phyloP scores from a whole-genome alignment of 2,329 filamentous ascomycete genomes.

The Ceratocystis ficicola region DNA sequence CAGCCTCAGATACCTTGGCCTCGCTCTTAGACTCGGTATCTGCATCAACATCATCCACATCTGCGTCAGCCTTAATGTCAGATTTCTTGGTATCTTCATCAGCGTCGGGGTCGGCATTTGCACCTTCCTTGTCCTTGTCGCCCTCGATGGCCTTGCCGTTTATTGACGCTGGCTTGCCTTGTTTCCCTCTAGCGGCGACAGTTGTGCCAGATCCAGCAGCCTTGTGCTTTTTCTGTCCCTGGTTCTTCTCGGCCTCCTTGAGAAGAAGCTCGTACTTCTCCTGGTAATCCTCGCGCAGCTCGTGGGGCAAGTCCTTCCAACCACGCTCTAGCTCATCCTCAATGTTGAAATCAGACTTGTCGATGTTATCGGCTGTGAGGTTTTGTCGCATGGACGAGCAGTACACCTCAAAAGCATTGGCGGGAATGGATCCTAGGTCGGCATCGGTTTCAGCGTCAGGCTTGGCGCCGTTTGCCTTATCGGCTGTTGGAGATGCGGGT shows the following conservation, averaged over 20 bases:
- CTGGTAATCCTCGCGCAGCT: slow-evolving; percentile 40
- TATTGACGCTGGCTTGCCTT: slow-evolving; percentile 24
- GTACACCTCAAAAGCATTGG: slow-evolving; percentile 44
- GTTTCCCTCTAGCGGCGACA: slow-evolving; percentile 10
- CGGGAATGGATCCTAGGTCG: slow-evolving; percentile 32
- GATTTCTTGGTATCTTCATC: slow-evolving; percentile 15
- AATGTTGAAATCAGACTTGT: slow-evolving; percentile 30
- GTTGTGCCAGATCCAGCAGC: slow-evolving; percentile 12
- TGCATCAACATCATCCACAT: slow-evolving; percentile 5
- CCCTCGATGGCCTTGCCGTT: slow-evolving; percentile 25
- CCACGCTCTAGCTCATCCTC: slow-evolving; percentile 44
- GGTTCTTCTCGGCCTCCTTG: slow-evolving; percentile 29
- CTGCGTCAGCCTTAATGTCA: slow-evolving; percentile 16
- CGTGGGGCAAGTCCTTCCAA: slow-evolving; percentile 43
- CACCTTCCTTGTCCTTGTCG: slow-evolving; percentile 10
- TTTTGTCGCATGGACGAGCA: slow-evolving; percentile 38
- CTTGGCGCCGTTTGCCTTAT: slow-evolving; percentile 34
- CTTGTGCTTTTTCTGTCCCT: slow-evolving; percentile 14
- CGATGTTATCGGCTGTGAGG: slow-evolving; percentile 36
- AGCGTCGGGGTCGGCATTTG: slow-evolving; percentile 7
- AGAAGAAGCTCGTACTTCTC: slow-evolving; percentile 33
- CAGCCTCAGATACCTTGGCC: slow-evolving; percentile 17
- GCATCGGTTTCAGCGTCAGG: slow-evolving; percentile 30
- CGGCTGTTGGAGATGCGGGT: slow-evolving; percentile 27
- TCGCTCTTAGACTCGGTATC: slow-evolving; percentile 15